Evolutionary conservation across 2,329 filamentous ascomycete species (phyloP), one percentile per base, ranked within the genome.

Genomic region (Diaporthe batatas): DNA sequence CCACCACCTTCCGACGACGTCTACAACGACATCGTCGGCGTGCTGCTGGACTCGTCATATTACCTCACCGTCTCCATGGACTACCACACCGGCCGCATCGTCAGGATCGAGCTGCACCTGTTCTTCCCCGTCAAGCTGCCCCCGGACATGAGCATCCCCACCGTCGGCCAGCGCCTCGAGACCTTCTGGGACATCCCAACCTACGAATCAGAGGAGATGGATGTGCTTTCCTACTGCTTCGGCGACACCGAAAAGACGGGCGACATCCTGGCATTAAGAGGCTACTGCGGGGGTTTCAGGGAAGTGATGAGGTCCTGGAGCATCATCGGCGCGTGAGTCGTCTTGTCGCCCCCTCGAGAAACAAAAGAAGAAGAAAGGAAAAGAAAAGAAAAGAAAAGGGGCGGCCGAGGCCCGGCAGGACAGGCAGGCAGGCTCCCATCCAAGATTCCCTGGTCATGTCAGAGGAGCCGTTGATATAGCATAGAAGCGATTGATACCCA

Each of bases 61-160:
- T 74, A 74, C n/a, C 57, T 72, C 32, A 72, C 70, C 42, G 58
- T 70, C 11, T 29, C 49, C 23, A 72, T 73, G 73, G 70, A 74
- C 23, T 73, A 68, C 53, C 55, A 34, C 23, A 72, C 57, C 11
- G 67, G 73, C 3, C 72, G 51, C n/a, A 44, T 70, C 23, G 32
- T 34, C 65, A 51, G 55, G 53, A 68, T 74, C 53, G 73, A 74
- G 73, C 68, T 72, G 29, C 73, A 74, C 53, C 59, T 74, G n/a
- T 55, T 74, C n/a, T 74, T 74, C 67, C 73, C 73, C 29, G 44
- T 74, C 58, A 72, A 70, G 65, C 58, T 74, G 25, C 73, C 73
- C 25, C 57, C 68, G n/a, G 73, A 70, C 34, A 70, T 74, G 73
- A 25, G 49, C 12, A 74, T 74, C 49, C 73, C 73, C n/a, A 49